Base-by-base conservation (phyloP, 2,329 filamentous ascomycete genomes). In the Bertia moriformis region DNA sequence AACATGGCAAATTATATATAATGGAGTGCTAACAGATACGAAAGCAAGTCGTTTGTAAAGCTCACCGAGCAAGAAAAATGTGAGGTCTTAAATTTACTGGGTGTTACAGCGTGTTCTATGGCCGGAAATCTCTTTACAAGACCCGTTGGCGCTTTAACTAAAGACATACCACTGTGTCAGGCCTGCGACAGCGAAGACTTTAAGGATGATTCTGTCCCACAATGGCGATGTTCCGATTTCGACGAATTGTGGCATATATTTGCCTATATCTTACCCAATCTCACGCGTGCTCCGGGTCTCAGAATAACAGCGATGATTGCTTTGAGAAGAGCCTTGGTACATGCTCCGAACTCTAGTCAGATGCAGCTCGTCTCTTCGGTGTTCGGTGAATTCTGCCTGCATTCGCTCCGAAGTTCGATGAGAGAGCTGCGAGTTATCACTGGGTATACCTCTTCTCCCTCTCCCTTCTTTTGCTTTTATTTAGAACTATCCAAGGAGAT, bases 401-500 rank as follows among this genome's bases (percentile, higher is more conserved):
- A 67, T 42, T 71, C 69, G 3, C 57, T 81, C 40, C 67, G 68
- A 44, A 77, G 74, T 47, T 78, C 77, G 1, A 54, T 71, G 22
- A 65, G 76, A 45, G 77, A 82, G 48, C 52, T 81, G 39, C 66
- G 76, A 37, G 60, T 79, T 42, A 67, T 68, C 18, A 71, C 74
- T 40, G 69, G 67, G 59, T 71, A 58, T 43, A 29, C n/a, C 24
- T 29, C 24, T 27, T 29, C 19, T 47, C 10, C 24, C 24, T 29
- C n/a, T 29, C 24, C 24, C 38, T 47, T 38, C 18, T 30, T 37
- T 30, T 27, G 19, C 24, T 38, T 15, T 38, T 15, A 14, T 14
- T 15, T 22, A 29, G 27, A 24, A 40, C 38, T 35, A 20, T 43
- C n/a, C 39, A 38, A 18, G 7, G 7, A 7, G 32, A 17, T 7